phyloP scores from a whole-genome alignment of 805 yeast species.

The Kazachstania kunashirensis region DNA sequence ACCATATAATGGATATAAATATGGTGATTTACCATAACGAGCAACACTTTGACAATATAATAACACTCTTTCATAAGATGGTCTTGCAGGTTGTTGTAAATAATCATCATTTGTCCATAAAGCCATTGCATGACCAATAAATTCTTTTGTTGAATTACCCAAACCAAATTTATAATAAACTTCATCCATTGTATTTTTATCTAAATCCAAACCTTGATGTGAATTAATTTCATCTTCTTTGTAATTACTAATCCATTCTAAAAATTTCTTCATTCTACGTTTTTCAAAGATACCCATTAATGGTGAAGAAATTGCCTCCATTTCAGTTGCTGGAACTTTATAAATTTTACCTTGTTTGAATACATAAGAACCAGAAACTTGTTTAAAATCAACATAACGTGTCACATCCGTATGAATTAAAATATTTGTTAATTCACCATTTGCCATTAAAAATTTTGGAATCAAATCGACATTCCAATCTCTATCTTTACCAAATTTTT shows the following conservation, averaged over 20 bases:
- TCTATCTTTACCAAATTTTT: constrained; percentile 76
- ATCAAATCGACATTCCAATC: constrained; percentile 98
- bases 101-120: constrained; percentile 90
- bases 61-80: constrained; percentile 75
- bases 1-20: constrained; percentile 91
- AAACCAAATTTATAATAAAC: constrained; percentile 82
- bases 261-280: constrained; percentile 84
- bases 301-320: constrained; percentile 84
- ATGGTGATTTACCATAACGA: constrained; percentile 92
- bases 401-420: constrained; percentile 94
- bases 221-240: constrained; percentile 70
- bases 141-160: constrained; percentile 88
- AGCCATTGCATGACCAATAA: constrained; percentile 98
- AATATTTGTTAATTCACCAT: constrained; percentile 93
- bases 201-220: constrained; percentile 79
- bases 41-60: constrained; percentile 86
- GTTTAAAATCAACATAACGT: constrained; percentile 90
- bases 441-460: constrained; percentile 95
- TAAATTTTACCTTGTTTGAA: constrained; percentile 80
- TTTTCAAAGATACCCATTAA: constrained; percentile 95
- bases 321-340: constrained; percentile 86
- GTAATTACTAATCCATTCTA: constrained; percentile 78
- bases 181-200: constrained; percentile 82
- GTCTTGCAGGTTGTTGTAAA: constrained; percentile 80
- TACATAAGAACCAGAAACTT: constrained; percentile 91